Evolutionary conservation across 371 early-diverging fungal species (phyloP).

Genomic region (Gilbertella persicaria): DNA sequence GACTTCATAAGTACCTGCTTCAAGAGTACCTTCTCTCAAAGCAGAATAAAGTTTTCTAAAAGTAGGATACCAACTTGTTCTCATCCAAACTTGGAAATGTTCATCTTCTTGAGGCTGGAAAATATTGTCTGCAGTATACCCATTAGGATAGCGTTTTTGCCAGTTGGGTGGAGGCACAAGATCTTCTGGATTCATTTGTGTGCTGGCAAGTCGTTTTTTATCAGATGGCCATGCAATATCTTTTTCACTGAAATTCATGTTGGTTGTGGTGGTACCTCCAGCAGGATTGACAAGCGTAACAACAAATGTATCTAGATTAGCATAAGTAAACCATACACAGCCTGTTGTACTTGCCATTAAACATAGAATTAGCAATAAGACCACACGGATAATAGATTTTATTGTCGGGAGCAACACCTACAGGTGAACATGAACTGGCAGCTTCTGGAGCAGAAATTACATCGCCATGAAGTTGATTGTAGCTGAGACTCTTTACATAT

Average conservation of each 20-base stretch:
- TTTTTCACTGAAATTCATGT: conserved; percentile 49
- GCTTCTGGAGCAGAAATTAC: conserved; percentile 32
- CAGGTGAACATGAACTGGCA: conserved; percentile 34
- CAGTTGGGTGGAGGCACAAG: conserved; percentile 74
- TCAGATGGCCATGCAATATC: conserved; percentile 89
- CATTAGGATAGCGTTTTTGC: conserved; percentile 47
- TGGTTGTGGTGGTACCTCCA: conserved; percentile 22
- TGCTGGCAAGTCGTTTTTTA: conserved; percentile 56
- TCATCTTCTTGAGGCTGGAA: conserved; percentile 70
- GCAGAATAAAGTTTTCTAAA: conserved; percentile 91
- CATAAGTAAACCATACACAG: not conserved
- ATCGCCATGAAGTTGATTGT: conserved; percentile 77
- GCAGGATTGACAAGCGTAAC: conserved; percentile 53
- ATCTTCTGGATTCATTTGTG: conserved; percentile 39
- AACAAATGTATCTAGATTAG: conserved; percentile 48
- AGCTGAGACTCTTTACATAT: conserved; percentile 84
- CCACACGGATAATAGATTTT: conserved; percentile 90
- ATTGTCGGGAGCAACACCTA: conserved; percentile 30
- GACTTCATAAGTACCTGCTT: conserved; percentile 58
- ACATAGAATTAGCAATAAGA: conserved; percentile 89
- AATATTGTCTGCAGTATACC: conserved; percentile 54
- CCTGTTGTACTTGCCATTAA: conserved; percentile 67
- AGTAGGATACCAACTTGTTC: conserved; percentile 86
- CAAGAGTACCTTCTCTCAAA: conserved; percentile 47
- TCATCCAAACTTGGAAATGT: conserved; percentile 94